Evolutionary conservation across 345 rosid species (phyloP).

Genomic region (Eucalyptus pauciflora): DNA sequence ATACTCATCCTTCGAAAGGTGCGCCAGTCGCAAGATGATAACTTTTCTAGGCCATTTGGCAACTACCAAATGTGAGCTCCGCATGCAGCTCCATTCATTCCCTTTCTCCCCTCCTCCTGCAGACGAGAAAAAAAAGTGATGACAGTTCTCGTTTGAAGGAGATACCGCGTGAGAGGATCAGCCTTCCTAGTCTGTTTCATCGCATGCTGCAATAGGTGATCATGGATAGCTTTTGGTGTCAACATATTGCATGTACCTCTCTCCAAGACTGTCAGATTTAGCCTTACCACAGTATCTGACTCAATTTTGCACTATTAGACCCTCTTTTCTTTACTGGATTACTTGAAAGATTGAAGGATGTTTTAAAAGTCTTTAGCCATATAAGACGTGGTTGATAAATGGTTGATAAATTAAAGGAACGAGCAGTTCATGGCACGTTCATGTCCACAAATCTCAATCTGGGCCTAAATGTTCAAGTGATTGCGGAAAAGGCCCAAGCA

Average conservation of each 20-base stretch:
- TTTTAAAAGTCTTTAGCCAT: not conserved
- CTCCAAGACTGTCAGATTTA: not conserved
- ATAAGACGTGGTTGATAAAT: not conserved
- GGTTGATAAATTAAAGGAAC: not conserved
- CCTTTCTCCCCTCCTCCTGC: not conserved
- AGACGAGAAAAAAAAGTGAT: not conserved
- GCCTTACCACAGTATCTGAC: not conserved
- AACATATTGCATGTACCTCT: not conserved
- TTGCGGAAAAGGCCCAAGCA: not conserved
- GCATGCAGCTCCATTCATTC: not conserved
- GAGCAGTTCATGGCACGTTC: not conserved
- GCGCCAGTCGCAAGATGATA: not conserved
- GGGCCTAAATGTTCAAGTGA: not conserved
- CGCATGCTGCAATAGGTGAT: not conserved
- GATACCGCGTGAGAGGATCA: not conserved
- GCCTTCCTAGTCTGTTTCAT: not conserved
- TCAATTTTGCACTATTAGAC: not conserved
- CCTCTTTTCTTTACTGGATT: not conserved
- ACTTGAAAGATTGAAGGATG: not conserved
- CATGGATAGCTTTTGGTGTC: not conserved
- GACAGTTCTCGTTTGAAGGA: not conserved
- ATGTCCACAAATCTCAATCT: not conserved
- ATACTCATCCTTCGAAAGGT: not conserved
- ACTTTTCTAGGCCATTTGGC: not conserved
- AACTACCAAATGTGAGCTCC: not conserved